Evolutionary conservation across 2,329 filamentous ascomycete genomes (phyloP), one percentile per base, ranked within the genome.

Genomic region (Blastomyces percursus): DNA sequence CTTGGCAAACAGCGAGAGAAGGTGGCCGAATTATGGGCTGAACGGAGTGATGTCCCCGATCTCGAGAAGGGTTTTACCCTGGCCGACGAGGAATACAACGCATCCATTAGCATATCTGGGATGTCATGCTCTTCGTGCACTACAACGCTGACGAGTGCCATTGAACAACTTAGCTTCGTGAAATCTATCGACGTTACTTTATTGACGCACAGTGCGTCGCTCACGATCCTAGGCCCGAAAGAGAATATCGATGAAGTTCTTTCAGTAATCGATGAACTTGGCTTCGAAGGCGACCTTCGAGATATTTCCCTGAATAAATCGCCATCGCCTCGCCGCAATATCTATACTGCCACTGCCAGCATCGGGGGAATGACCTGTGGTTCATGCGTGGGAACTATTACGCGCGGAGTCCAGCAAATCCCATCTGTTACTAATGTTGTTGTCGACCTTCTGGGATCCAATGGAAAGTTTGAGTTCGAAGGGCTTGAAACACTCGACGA

Each of bases 81-180:
- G 5, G 59, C 66, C 21, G 64, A 63, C 24, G 66, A 67, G 32
- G 64, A 67, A 35, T 69, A 66, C 48, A 59, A 65, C 12, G 69
- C 74, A 3, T 70, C 68, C 12, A 67, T 80, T 19, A 76, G 85
- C 24, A 80, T 91, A 50, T 84, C 81, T 35, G 88, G 88, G 60
- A 90, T 91, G 87, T 89, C 85, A 3, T 91, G 88, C 71, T 84
- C 85, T 16, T 81, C 86, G 14, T 91, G 88, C 69, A 80, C 81
- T 61, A 86, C 86, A 69, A 79, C 80, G 48, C 83, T 91, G 67
- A 85, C 82, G 14, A 75, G 81, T 7, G 82, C 83, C 65, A 73
- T 91, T 46, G 75, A 82, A 56, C 82, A 84, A 64, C 74, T 80
- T 27, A 78, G 82, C 5, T 87, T 82, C 77, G 77, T 90, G 32